These are phyloP conservation scores for Aspergillus ochraceoroseus DNA, from an alignment of 2,329 filamentous ascomycete genomes.

Conservation along the genomic window DNA sequence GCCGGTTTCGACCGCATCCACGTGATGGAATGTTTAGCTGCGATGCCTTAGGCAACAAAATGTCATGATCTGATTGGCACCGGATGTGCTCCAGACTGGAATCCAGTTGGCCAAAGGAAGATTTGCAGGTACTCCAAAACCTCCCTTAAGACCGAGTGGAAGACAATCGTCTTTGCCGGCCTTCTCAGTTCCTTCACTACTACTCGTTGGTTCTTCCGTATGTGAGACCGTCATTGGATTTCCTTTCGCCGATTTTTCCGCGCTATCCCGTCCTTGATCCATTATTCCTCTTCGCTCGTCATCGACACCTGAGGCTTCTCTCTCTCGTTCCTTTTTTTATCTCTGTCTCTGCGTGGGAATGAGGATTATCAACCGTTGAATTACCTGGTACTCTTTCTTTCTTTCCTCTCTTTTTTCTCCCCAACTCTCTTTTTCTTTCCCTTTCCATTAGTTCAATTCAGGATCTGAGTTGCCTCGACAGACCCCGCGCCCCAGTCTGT, in stretches of 20 bases:
- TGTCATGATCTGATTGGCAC: no score
- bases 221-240: conserved; percentile 12
- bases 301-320: conserved; percentile 12
- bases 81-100: conserved; percentile 7
- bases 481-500: conserved; percentile 29
- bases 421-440: conserved; percentile 18
- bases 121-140: no score
- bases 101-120: no score
- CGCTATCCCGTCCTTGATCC: conserved; percentile 14
- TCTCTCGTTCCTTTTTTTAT: conserved; percentile 5
- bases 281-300: conserved; percentile 9
- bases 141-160: conserved; percentile 1
- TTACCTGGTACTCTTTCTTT: no score
- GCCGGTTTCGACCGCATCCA: conserved; percentile 16
- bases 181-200: no score
- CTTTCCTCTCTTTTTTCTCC: conserved; percentile 21
- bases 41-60: conserved; percentile 30
- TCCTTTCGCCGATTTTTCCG: conserved; percentile 17
- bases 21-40: conserved; percentile 17
- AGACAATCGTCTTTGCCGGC: no score
- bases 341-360: conserved; percentile 17
- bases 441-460: conserved; percentile 20
- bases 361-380: conserved; percentile 24
- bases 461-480: conserved; percentile 24
- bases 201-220: conserved; percentile 9